These are phyloP conservation scores for Pseudopyricularia javanii DNA, from an alignment of 2,329 filamentous ascomycete species.

Conservation along the genomic window DNA sequence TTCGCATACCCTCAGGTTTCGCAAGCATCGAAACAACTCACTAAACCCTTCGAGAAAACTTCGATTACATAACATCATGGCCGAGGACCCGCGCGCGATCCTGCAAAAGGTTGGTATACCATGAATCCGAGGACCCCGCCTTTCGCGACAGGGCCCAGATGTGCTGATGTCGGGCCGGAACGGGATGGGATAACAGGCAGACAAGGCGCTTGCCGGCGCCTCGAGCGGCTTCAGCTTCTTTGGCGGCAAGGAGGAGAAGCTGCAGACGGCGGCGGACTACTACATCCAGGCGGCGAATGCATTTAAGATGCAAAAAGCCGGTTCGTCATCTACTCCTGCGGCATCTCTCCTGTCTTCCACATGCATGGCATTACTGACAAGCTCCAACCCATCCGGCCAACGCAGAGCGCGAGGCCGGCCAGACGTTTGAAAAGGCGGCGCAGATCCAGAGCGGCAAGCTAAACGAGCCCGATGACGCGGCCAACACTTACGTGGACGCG, in stretches of 20 bases:
- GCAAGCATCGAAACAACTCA: neutral
- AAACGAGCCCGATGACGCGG: conserved; percentile 85
- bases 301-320: conserved; percentile 76
- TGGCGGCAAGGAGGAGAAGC: conserved; percentile 76
- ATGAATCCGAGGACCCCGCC: conserved; percentile 8
- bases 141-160: neutral
- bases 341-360: no score
- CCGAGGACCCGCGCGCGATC: conserved; percentile 62
- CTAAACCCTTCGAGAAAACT: neutral
- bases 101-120: conserved; percentile 55
- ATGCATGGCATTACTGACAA: no score
- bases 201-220: conserved; percentile 67
- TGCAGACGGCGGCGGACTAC: conserved; percentile 76
- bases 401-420: conserved; percentile 70
- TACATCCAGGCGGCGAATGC: conserved; percentile 85
- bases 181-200: conserved; percentile 48
- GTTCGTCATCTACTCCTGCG: conserved; percentile 30
- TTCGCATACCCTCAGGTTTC: neutral
- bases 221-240: conserved; percentile 81
- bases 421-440: conserved; percentile 80
- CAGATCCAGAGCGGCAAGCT: conserved; percentile 66
- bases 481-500: conserved; percentile 77
- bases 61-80: neutral
- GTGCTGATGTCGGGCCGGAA: neutral
- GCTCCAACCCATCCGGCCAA: neutral